Conservation (phyloP, 2,329 filamentous ascomycete species). For the Juglanconis juglandina region DNA sequence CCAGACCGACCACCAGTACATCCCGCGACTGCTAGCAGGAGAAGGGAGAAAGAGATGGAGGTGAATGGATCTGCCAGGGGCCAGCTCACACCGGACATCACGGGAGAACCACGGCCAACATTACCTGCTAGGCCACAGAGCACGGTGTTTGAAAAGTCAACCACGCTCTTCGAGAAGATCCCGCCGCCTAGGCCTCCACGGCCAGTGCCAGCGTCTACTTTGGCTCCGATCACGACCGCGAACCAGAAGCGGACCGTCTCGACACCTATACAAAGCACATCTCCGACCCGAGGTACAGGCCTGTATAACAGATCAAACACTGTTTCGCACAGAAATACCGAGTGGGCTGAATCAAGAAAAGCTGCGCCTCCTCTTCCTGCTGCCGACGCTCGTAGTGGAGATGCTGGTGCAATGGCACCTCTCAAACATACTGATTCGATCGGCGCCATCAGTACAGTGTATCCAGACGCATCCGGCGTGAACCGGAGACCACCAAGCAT, state of each 20-base stretch:
- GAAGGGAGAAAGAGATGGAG: slow-evolving; percentile 44
- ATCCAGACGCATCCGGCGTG: slow-evolving; percentile 78
- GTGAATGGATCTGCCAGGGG: slow-evolving; percentile 36
- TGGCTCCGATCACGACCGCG: neutral
- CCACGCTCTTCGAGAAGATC: slow-evolving; percentile 28
- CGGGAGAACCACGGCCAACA: slow-evolving; percentile 43
- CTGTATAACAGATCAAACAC: slow-evolving; percentile 48
- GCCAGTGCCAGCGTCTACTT: slow-evolving; percentile 20
- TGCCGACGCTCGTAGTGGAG: slow-evolving; percentile 3
- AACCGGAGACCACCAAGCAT: slow-evolving; percentile 80
- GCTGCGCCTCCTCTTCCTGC: slow-evolving; percentile 12
- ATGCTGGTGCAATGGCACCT: slow-evolving; percentile 6
- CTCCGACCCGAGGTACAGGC: slow-evolving; percentile 37
- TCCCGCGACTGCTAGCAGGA: slow-evolving; percentile 41
- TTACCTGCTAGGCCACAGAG: slow-evolving; percentile 48
- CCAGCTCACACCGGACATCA: slow-evolving; percentile 37
- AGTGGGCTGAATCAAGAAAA: slow-evolving; percentile 37
- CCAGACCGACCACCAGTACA: slow-evolving; percentile 45
- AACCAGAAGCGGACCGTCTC: slow-evolving; percentile 44
- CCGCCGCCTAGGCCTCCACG: slow-evolving; percentile 45
- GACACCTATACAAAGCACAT: slow-evolving; percentile 41
- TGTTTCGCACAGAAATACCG: slow-evolving; percentile 40
- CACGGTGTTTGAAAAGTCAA: slow-evolving; percentile 30
- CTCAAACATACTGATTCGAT: slow-evolving; percentile 34
- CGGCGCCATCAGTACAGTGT: slow-evolving; percentile 57